Conservation (phyloP, 129 eudicot genomes). For the Smallanthus sonchifolius region DNA sequence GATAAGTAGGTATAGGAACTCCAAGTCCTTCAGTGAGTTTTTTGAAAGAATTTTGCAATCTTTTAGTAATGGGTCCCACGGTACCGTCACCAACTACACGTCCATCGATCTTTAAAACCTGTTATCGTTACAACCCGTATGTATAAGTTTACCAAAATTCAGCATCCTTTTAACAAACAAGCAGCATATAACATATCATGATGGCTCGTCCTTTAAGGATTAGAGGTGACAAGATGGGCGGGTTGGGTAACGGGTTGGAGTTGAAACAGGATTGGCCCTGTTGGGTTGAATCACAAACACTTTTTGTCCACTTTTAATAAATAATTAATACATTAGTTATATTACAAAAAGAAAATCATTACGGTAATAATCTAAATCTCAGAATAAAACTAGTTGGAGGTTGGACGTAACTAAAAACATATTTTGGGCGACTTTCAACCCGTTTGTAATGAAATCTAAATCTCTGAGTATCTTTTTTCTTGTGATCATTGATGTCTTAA, state of each 20-base stretch:
- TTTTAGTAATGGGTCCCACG: conserved; percentile 80
- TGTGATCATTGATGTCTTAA: neutral
- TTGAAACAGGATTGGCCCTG: no score
- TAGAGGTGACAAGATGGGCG: neutral
- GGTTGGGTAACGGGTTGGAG: neutral
- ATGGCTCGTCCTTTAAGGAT: no score
- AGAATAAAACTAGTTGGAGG: neutral
- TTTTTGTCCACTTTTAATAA: neutral
- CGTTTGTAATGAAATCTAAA: neutral
- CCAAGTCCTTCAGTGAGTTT: conserved; percentile 63
- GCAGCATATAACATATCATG: neutral
- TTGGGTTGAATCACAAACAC: neutral
- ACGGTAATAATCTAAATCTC: neutral
- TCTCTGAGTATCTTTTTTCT: neutral
- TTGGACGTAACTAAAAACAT: neutral
- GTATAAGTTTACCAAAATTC: neutral
- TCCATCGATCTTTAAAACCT: conserved; percentile 86
- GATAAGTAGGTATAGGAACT: conserved; percentile 81
- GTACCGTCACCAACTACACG: conserved; percentile 75
- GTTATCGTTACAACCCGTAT: conserved; percentile 3
- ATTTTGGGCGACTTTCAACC: neutral
- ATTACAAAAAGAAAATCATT: neutral
- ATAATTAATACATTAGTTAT: neutral
- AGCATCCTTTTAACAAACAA: neutral
- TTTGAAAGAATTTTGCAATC: conserved; percentile 60